Evolutionary conservation across 2,329 filamentous ascomycete species (phyloP).

Genomic region (Colletotrichum euphorbiae): DNA sequence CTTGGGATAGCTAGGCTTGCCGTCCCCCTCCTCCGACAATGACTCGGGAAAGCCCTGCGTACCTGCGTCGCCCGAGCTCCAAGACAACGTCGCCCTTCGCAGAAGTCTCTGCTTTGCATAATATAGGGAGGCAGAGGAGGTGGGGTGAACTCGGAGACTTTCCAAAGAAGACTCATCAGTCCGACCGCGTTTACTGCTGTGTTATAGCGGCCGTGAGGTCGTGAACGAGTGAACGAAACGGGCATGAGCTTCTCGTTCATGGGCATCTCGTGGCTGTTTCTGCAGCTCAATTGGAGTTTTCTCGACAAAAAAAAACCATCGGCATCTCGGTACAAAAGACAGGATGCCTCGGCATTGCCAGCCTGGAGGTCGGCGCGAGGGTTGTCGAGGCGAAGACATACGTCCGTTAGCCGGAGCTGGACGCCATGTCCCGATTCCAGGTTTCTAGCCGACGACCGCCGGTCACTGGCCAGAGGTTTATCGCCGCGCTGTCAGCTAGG

Average conservation of each 20-base stretch:
- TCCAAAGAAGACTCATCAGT: neutral
- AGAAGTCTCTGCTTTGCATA: neutral
- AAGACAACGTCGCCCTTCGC: neutral
- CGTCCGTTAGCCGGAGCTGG: too few species aligned
- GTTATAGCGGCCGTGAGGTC: neutral
- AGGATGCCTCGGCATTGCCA: neutral
- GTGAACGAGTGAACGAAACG: neutral
- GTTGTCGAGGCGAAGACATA: neutral
- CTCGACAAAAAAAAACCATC: neutral
- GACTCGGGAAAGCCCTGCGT: neutral
- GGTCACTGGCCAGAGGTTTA: neutral
- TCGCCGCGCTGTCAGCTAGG: neutral
- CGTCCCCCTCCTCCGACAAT: neutral
- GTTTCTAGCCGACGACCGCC: neutral
- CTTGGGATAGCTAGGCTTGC: neutral
- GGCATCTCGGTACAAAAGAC: neutral
- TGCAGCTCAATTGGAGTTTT: neutral
- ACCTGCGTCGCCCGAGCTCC: neutral
- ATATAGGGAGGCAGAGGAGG: neutral
- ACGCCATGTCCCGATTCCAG: neutral
- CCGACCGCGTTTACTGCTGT: neutral
- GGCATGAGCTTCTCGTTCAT: constrained; percentile 1
- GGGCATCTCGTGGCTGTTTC: neutral
- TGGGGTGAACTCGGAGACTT: neutral
- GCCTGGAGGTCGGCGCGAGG: neutral